Base-by-base conservation (phyloP, 371 early-diverging fungal genomes). In the Mortierella sp. region DNA sequence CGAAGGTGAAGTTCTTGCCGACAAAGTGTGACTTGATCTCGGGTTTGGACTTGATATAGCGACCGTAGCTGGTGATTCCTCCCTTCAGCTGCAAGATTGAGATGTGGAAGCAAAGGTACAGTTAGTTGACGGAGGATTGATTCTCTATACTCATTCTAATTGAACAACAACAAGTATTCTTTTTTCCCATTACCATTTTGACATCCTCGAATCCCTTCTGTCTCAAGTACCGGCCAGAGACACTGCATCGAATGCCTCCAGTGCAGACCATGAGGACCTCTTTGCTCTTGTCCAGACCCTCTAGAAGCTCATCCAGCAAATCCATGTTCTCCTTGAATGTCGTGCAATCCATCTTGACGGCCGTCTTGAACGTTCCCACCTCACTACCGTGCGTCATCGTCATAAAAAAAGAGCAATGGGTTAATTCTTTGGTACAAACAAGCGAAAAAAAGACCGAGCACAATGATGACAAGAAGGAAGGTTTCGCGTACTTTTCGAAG, bases 1-100 rank as follows among this genome's bases (percentile, higher is more conserved):
- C 96, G 84, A 96, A 96, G 2, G 96, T 95, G 76, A 95, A 96
- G 89, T 96, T 96, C 75, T 94, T 94, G 70, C 96, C 96, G 32
- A 88, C 81, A 77, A 93, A 96, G 11, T 95, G 82, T 1, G 95
- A 95, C 32, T 65, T 80, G 11, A 82, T 35, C 24, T 77, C 76
- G 14, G 86, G 77, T 18, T 80, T 78, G 14, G 82, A 79, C 83
- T 68, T 87, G n/a, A 94, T 81, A 65, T 91, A 93, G 21, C 90
- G 89, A 0, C 96, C 96, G 74, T 96, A 96, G 4, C 94, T 93
- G 21, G 95, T 93, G 18, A 96, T 92, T n/a, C 96, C 96, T 32
- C 96, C 96, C 78, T 92, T 91, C 14, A 96, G 90, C 92, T 91
- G 70, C 27, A 35, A 29, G n/a, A 3, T 10, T 1, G n/a, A 14